Percentiles rank a stretch among this genome's conserved stretches.
These are phyloP conservation scores for Silene conica DNA, from an alignment of 148 eudicot genomes.

Conservation along the genomic window DNA sequence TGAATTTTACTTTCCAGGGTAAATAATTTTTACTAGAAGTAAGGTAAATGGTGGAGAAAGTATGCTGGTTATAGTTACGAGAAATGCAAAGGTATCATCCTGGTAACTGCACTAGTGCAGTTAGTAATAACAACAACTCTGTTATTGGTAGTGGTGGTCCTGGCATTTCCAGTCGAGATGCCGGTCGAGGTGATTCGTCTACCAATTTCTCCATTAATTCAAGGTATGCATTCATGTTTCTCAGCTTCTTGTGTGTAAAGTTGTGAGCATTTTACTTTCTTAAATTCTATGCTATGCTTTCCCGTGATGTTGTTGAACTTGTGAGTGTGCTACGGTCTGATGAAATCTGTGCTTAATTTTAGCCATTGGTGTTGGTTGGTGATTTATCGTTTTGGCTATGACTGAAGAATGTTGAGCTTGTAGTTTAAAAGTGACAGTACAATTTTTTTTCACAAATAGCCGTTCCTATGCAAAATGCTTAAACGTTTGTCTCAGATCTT, in stretches of 20 bases:
- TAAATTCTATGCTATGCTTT: not conserved
- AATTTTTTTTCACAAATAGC: not conserved
- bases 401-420: not conserved
- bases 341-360: not conserved
- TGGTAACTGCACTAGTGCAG: conserved; percentile 89
- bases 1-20: conserved; percentile 5
- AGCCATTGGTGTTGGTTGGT: not conserved
- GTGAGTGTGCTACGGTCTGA: not conserved
- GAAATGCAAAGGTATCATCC: conserved; percentile 97
- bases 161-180: conserved; percentile 68
- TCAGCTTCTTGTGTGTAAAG: not conserved
- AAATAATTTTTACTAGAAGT: conserved; percentile 24
- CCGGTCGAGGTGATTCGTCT: conserved; percentile 55
- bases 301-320: not conserved
- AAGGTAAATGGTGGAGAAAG: conserved; percentile 61
- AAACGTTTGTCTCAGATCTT: not conserved
- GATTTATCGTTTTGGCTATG: not conserved
- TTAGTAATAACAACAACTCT: conserved; percentile 44
- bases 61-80: conserved; percentile 87
- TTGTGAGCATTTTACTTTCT: not conserved
- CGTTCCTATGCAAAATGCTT: not conserved
- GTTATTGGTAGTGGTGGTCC: conserved; percentile 36
- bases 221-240: conserved; percentile 36
- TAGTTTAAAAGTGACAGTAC: not conserved
- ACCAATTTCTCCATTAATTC: conserved; percentile 64